phyloP scores from a whole-genome alignment of 768 basidiomycete species.

The Lactarius deliciosus region DNA sequence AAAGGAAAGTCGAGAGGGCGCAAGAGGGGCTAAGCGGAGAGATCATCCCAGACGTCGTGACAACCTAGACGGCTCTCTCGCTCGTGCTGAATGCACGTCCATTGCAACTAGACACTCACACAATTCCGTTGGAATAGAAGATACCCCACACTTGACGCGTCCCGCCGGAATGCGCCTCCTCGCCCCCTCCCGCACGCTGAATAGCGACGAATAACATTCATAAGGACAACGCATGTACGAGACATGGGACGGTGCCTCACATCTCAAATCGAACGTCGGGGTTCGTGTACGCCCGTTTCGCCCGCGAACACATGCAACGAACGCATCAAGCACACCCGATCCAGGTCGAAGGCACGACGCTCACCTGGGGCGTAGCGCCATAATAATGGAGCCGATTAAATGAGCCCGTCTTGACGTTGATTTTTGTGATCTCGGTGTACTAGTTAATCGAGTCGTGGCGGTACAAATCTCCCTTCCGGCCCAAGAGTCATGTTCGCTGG shows the following conservation, averaged over 20 bases:
- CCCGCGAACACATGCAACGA: constrained; percentile 74
- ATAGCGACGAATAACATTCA: constrained; percentile 11
- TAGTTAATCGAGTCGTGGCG: too few species aligned
- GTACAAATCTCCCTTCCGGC: too few species aligned
- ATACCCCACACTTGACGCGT: constrained; percentile 70
- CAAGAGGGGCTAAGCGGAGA: constrained; percentile 31
- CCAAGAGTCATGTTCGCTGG: too few species aligned
- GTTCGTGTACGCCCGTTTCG: constrained; percentile 85
- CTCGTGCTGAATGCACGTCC: too few species aligned
- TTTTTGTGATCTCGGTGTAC: too few species aligned
- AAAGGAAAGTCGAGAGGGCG: constrained; percentile 50
- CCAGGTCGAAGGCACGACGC: constrained; percentile 10
- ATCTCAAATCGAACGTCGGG: constrained; percentile 84
- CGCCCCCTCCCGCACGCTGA: constrained; percentile 81
- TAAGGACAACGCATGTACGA: constrained; percentile 5
- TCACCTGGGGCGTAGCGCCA: constrained; percentile 71
- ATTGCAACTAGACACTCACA: neutral
- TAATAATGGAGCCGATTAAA: constrained; percentile 99
- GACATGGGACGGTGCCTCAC: constrained; percentile 55
- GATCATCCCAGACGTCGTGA: neutral
- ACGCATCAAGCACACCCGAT: constrained; percentile 47
- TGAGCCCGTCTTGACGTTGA: constrained; percentile 37
- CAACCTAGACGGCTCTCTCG: neutral
- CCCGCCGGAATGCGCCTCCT: constrained; percentile 87
- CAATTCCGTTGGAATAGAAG: neutral